These are phyloP conservation scores for Aegilops longissima DNA, from an alignment of 176 grass and related monocot species.

Conservation along the genomic window DNA sequence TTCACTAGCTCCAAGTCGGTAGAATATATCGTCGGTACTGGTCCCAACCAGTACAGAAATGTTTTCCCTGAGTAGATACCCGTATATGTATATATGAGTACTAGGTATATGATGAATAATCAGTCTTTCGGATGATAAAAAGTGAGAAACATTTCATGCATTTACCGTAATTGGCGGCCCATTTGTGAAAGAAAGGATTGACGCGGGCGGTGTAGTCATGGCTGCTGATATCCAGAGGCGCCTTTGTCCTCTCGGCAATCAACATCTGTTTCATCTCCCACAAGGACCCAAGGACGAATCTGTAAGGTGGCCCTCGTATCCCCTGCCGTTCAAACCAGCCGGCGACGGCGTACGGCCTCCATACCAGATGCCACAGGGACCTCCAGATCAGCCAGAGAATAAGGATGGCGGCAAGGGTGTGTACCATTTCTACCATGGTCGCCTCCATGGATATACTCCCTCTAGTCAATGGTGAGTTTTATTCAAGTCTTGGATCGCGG, in stretches of 20 bases:
- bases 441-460: neutral
- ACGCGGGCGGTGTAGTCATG: conserved; percentile 42
- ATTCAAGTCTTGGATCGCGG: no score
- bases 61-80: conserved; percentile 27
- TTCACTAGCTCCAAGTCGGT: conserved; percentile 42
- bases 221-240: conserved; percentile 25
- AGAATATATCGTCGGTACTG: conserved; percentile 34
- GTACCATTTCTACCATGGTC: neutral
- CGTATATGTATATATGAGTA: no score
- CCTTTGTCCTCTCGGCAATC: neutral
- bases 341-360: conserved; percentile 34
- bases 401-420: neutral
- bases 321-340: conserved; percentile 39
- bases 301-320: conserved; percentile 38
- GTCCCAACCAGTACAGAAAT: conserved; percentile 54
- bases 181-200: conserved; percentile 37
- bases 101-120: neutral
- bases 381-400: no score
- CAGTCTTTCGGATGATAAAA: neutral
- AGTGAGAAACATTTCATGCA: neutral
- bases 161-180: conserved; percentile 43
- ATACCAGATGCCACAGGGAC: conserved; percentile 25
- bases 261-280: conserved; percentile 36
- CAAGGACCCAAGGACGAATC: conserved; percentile 36
- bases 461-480: no score